Evolutionary conservation across 495 filamentous ascomycete genomes (phyloP).

Genomic region (Cryomyces minteri): DNA sequence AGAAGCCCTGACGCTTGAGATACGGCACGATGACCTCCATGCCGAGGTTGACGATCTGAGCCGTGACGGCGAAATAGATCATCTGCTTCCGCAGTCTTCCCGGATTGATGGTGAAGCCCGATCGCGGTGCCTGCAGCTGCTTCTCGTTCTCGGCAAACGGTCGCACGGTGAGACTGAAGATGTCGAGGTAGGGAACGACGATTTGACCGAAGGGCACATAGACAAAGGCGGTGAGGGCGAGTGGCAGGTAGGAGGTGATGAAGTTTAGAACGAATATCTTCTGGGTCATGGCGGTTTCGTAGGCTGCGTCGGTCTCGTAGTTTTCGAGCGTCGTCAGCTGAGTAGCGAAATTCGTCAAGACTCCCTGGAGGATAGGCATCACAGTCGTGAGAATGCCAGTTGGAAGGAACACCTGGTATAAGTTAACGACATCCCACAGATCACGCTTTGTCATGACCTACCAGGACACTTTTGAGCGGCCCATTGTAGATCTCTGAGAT

Average conservation of each 20-base stretch:
- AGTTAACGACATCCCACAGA: conserved; percentile 1
- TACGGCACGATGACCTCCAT: conserved; percentile 79
- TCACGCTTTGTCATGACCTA: conserved; percentile 21
- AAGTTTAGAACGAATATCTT: conserved; percentile 96
- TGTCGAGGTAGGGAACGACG: conserved; percentile 76
- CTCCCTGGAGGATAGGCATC: conserved; percentile 57
- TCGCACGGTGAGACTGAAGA: conserved; percentile 62
- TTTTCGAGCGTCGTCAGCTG: conserved; percentile 77
- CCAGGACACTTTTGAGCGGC: conserved; percentile 69
- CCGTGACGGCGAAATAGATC: conserved; percentile 93
- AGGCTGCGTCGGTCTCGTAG: conserved; percentile 65
- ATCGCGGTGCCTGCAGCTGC: conserved; percentile 36
- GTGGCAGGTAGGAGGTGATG: conserved; percentile 85
- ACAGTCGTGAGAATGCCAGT: conserved; percentile 68
- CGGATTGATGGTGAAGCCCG: conserved; percentile 66
- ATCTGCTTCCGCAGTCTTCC: conserved; percentile 75
- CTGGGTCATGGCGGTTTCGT: conserved; percentile 63
- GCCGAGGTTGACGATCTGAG: conserved; percentile 74
- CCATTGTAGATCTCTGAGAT: conserved; percentile 88
- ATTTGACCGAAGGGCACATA: conserved; percentile 85
- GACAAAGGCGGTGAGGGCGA: conserved; percentile 88
- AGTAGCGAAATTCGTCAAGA: conserved; percentile 63
- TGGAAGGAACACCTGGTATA: conserved; percentile 58
- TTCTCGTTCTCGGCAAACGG: conserved; percentile 58
- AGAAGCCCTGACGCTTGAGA: conserved; percentile 53